Conservation (phyloP, 352 stramenopile species). For the Pythium coloratum region DNA sequence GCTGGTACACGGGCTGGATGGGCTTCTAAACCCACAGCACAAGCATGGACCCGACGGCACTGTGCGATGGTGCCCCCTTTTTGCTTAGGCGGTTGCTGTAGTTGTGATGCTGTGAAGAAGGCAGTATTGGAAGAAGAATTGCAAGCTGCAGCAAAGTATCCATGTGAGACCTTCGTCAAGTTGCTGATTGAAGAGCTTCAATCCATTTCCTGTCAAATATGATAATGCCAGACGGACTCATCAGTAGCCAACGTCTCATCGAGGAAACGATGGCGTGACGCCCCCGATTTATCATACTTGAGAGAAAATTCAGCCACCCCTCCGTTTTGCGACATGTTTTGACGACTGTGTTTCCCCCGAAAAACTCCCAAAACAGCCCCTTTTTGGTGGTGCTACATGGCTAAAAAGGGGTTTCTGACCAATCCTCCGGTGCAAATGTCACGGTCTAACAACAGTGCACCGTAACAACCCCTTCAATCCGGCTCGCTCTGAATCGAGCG, state of each 20-base stretch:
- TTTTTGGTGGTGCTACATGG: neutral
- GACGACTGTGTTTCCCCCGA: slow-evolving; percentile 1
- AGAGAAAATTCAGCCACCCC: slow-evolving; percentile 4
- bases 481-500: slow-evolving; percentile 8
- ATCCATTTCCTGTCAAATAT: slow-evolving; percentile 13
- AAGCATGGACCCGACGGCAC: neutral
- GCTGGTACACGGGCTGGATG: slow-evolving; percentile 87
- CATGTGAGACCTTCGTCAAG: neutral
- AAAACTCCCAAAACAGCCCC: neutral
- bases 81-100: neutral
- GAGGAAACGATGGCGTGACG: neutral
- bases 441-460: neutral
- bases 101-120: neutral
- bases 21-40: slow-evolving; percentile 49
- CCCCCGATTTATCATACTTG: neutral
- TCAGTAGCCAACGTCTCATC: neutral
- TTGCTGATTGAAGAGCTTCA: neutral
- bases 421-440: neutral
- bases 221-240: neutral
- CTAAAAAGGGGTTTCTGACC: neutral
- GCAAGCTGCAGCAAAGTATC: neutral
- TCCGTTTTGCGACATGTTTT: slow-evolving; percentile 17
- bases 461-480: neutral
- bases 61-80: neutral
- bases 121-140: neutral